Evolutionary conservation across 164 flowering plant genomes (phyloP).

Genomic region (Cinnamomum chago): DNA sequence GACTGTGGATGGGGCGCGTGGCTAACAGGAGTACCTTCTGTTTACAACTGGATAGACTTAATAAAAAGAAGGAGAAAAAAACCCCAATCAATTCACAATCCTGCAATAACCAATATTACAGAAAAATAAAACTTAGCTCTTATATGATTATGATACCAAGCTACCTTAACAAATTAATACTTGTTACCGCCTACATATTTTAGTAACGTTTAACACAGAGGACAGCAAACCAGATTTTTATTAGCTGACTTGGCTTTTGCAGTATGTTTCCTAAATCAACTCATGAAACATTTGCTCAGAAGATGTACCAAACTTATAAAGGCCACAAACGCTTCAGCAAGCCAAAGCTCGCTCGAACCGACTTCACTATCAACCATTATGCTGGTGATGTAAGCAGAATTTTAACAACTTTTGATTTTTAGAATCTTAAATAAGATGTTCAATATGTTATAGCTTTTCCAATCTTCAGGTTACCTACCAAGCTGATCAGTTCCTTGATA

Average conservation of each 20-base stretch:
- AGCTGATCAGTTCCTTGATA: conserved; percentile 87
- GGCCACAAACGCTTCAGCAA: conserved; percentile 76
- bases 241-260: conserved; percentile 17
- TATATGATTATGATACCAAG: too few species aligned
- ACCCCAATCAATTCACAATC: neutral
- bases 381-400: conserved; percentile 77
- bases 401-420: neutral
- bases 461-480: conserved; percentile 69
- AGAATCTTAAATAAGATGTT: neutral
- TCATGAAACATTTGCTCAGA: conserved; percentile 84
- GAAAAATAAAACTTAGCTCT: too few species aligned
- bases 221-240: too few species aligned
- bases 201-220: too few species aligned
- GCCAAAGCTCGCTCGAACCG: conserved; percentile 75
- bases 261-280: conserved; percentile 94
- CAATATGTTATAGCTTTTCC: conserved; percentile 4
- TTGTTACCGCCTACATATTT: too few species aligned
- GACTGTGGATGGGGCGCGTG: neutral
- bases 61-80: neutral
- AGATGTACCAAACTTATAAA: conserved; percentile 81
- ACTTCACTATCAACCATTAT: conserved; percentile 75
- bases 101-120: neutral
- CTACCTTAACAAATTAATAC: too few species aligned
- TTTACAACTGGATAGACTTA: neutral
- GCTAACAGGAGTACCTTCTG: neutral